Evolutionary conservation across 345 rosid species (phyloP), one percentile per base, ranked within the genome.

Genomic region (Rhizophora apiculata): DNA sequence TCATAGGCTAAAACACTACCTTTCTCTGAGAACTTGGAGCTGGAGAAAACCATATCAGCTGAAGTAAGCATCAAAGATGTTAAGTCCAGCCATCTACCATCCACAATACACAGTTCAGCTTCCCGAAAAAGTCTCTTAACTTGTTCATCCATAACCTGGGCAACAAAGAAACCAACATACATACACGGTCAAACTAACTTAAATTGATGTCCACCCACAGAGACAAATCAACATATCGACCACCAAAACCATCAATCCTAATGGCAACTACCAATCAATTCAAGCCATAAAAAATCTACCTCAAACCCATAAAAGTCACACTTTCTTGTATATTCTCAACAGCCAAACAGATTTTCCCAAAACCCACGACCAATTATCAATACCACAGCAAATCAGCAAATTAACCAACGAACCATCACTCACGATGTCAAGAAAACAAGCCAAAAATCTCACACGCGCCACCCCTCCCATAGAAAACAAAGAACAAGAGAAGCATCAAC

Each of bases 61-160:
- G 99, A 92, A 39, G 98, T 82, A 24, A 92, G 91, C 90, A 96
- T 92, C 60, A 96, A 81, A 0, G 91, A 82, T 52, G 86, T 86
- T 79, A 96, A 85, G 68, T 96, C 99, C 67, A 88, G 65, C 97
- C 93, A 86, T 75, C 92, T 86, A 8, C 79, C 81, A 34, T 32
- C 72, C 58, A 81, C 84, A 70, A 96, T 86, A 11, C 81, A 84
- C 65, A 89, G 93, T 71, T 87, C 89, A 11, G 99, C 98, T 64
- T 96, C 99, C 65, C 80, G 61, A 78, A 90, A 92, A 18, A 96
- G 87, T 78, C 92, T 83, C 19, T 72, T 69, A 15, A 87, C 97
- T 60, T 92, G 96, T 52, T 89, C 87, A 73, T 87, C 96, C 29
- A 93, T 91, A 60, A 75, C 91, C 97, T 96, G 71, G 57, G n/a